phyloP scores from a whole-genome alignment of 2,329 filamentous ascomycete species.

The Fusarium austroafricanum region DNA sequence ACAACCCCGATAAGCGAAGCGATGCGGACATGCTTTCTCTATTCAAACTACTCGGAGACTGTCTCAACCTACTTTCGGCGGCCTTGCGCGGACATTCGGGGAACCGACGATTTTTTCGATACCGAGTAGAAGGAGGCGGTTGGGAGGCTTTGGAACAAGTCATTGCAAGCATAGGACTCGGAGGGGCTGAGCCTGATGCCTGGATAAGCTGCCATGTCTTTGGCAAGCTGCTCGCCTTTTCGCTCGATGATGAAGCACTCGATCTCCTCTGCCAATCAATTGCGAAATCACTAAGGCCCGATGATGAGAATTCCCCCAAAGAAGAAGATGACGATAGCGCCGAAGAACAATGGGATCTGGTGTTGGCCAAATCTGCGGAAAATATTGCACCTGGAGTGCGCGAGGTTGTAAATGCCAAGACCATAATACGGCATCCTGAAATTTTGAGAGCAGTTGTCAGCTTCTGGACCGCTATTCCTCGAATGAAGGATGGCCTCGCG shows the following conservation, averaged over 20 bases:
- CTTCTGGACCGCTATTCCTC: constrained; percentile 72
- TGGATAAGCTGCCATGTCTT: constrained; percentile 80
- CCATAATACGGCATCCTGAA: constrained; percentile 69
- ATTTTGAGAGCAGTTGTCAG: constrained; percentile 71
- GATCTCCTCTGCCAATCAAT: constrained; percentile 73
- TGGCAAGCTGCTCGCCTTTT: constrained; percentile 83
- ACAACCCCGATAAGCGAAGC: constrained; percentile 73
- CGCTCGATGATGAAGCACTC: constrained; percentile 80
- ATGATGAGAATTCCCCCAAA: constrained; percentile 42
- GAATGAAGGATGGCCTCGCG: constrained; percentile 56
- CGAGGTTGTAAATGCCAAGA: constrained; percentile 62
- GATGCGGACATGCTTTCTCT: constrained; percentile 72
- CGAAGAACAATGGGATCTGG: constrained; percentile 55
- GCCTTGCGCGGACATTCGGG: constrained; percentile 83
- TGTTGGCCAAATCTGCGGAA: constrained; percentile 52
- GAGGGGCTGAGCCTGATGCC: constrained; percentile 73
- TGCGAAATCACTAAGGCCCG: constrained; percentile 52
- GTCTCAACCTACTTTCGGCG: constrained; percentile 80
- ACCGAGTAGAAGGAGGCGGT: constrained; percentile 78
- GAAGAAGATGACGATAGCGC: constrained; percentile 49
- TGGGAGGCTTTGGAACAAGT: constrained; percentile 82
- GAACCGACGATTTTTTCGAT: constrained; percentile 88
- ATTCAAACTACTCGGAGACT: constrained; percentile 76
- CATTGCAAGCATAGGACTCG: constrained; percentile 74
- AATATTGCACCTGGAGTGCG: constrained; percentile 56